phyloP scores from a whole-genome alignment of 1,284 basidiomycete species.

The Pascua sp. region DNA sequence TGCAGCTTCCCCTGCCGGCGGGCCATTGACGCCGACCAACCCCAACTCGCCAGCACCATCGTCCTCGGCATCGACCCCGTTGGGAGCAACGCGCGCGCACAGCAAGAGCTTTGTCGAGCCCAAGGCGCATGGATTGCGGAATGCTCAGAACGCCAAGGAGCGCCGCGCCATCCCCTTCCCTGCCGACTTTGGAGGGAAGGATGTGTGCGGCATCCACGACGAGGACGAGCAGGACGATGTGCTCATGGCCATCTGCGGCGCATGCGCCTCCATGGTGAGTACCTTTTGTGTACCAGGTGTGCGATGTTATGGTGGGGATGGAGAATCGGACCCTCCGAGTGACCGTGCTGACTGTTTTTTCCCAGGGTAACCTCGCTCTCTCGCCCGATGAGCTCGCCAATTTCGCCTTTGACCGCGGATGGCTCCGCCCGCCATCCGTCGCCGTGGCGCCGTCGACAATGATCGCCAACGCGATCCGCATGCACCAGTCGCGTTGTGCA shows the following conservation, averaged over 20 bases:
- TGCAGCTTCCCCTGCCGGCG: background rate
- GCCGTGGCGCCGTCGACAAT: constrained; percentile 37
- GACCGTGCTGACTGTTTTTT: constrained; percentile 8
- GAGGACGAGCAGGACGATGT: constrained; percentile 45
- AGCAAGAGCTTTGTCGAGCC: constrained; percentile 23
- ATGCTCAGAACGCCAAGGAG: constrained; percentile 30
- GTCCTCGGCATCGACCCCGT: background rate
- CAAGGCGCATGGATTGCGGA: constrained; percentile 40
- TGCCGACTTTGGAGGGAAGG: constrained; percentile 34
- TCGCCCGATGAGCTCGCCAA: constrained; percentile 42
- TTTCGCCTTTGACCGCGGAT: constrained; percentile 38
- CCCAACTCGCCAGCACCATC: constrained; percentile 2
- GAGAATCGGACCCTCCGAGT: background rate
- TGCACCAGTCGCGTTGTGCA: constrained; percentile 39
- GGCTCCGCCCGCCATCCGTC: constrained; percentile 45
- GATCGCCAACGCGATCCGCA: constrained; percentile 43
- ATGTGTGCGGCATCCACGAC: constrained; percentile 35
- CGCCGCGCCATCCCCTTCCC: constrained; percentile 40
- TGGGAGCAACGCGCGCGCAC: background rate
- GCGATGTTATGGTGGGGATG: background rate
- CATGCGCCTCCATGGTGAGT: constrained; percentile 40
- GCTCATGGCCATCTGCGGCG: constrained; percentile 43
- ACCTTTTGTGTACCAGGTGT: background rate
- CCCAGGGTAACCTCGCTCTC: constrained; percentile 44
- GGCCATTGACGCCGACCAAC: constrained; percentile 5